Base-by-base conservation (phyloP, 768 basidiomycete species). In the Lactarius akahatsu region DNA sequence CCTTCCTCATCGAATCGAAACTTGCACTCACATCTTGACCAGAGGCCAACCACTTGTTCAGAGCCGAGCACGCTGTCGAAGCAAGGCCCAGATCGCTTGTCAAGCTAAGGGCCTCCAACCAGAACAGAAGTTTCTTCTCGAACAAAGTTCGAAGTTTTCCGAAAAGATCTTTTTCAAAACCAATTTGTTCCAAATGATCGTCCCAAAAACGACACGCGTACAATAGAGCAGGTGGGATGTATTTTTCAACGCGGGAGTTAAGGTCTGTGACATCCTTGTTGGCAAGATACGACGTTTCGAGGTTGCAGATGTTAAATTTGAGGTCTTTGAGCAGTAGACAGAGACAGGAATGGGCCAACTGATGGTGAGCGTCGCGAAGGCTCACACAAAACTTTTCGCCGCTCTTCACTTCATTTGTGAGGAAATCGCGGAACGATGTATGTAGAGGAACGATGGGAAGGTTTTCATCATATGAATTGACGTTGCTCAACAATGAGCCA, bases 201-300 rank as follows among this genome's bases (percentile, higher is more conserved):
- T 26, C 59, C 59, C 59, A 60, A 41, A 30, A 60, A 30, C n/a
- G 30, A 38, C 59, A 60, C 16, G 59, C 59, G 26, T 60, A 60
- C 28, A 4, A 28, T 7, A 60, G 26, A 18, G 41, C 20, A 20
- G 40, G n/a, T 41, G 38, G 41, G 28, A 60, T 60, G 40, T 34
- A 5, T 60, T 43, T 1, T 0, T 4, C 1, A 10, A 60, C 9
- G 8, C 59, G 59, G 40, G 59, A 30, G 2, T n/a, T 6, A 28
- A 60, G 59, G 23, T 60, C 59, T 16, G 8, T 5, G 23, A 60
- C 9, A 45, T 60, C 59, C 16, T 43, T 13, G 59, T 60, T 60
- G 4, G 41, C n/a, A 18, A n/a, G 26, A n/a, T 43, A 41, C 15
- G 59, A 60, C 4, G 34, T 23, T 20, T 32, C 59, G 13, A 60